These are phyloP conservation scores for Paramyrothecium sp. DNA, from an alignment of 2,329 filamentous ascomycete genomes.

Conservation along the genomic window DNA sequence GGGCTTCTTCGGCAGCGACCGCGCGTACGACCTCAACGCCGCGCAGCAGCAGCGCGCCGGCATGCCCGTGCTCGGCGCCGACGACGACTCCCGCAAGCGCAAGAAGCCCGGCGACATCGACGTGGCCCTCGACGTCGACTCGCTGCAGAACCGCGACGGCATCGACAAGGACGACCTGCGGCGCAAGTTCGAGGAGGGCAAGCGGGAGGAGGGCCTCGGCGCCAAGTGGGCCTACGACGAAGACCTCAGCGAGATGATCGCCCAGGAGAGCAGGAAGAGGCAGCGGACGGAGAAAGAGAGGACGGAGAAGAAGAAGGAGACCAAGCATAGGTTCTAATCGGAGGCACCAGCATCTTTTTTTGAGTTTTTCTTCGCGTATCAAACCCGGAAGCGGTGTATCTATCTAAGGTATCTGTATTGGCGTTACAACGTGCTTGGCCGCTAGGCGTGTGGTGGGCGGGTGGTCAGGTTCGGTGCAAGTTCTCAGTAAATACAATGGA, in stretches of 20 bases:
- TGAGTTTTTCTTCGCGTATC: background rate
- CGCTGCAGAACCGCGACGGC: constrained; percentile 70
- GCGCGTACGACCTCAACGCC: constrained; percentile 80
- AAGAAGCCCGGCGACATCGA: constrained; percentile 98
- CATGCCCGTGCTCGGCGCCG: constrained; percentile 74
- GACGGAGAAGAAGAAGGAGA: constrained; percentile 61
- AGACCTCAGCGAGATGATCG: constrained; percentile 94
- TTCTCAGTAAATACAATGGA: too few species aligned
- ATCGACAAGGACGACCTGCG: constrained; percentile 82
- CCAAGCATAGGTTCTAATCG: constrained; percentile 47
- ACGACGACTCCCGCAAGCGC: constrained; percentile 75
- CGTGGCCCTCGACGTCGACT: constrained; percentile 84
- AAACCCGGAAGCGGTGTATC: background rate
- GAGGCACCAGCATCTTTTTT: background rate
- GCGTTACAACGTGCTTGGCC: background rate
- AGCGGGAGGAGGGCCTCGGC: constrained; percentile 62
- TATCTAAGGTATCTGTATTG: too few species aligned
- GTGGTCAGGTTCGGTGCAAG: too few species aligned
- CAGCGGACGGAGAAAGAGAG: constrained; percentile 85
- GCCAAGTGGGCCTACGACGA: constrained; percentile 77
- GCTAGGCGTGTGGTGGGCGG: too few species aligned
- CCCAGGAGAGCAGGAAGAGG: constrained; percentile 85
- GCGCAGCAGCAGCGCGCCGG: constrained; percentile 39
- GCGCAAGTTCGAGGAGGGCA: constrained; percentile 75
- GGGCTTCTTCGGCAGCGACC: constrained; percentile 95